Percentiles rank a stretch among this genome's conserved stretches.
These are phyloP conservation scores for Plasmopara viticola DNA, from an alignment of 352 stramenopile species.

Conservation along the genomic window DNA sequence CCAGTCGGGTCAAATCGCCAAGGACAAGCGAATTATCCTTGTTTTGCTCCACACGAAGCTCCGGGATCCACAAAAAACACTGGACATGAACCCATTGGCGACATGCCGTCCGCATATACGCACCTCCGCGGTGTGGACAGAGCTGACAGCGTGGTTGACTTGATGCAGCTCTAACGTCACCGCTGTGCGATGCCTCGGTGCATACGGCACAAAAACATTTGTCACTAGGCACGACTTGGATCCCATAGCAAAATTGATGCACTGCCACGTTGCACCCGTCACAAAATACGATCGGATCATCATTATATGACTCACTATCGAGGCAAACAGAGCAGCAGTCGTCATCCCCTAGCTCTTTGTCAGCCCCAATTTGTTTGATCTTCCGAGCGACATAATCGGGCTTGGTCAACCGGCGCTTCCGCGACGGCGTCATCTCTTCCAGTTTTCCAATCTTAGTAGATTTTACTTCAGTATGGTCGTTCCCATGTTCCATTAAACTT, in stretches of 20 bases:
- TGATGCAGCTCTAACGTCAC: background rate
- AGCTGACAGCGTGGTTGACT: slow-evolving; percentile 35
- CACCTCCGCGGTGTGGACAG: slow-evolving; percentile 56
- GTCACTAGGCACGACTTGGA: slow-evolving; percentile 49
- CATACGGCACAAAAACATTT: slow-evolving; percentile 85
- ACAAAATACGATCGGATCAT: slow-evolving; percentile 88
- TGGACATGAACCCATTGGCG: slow-evolving; percentile 77
- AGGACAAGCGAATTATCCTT: slow-evolving; percentile 33
- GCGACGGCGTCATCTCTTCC: background rate
- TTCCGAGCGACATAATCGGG: background rate
- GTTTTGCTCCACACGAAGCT: slow-evolving; percentile 46
- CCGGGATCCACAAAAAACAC: slow-evolving; percentile 83
- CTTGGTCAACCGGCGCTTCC: background rate
- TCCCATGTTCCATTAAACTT: slow-evolving; percentile 8
- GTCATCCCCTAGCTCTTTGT: slow-evolving; percentile 27
- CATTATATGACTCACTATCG: slow-evolving; percentile 76
- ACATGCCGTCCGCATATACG: slow-evolving; percentile 57
- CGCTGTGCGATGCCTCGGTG: slow-evolving; percentile 3
- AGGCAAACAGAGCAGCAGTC: slow-evolving; percentile 69
- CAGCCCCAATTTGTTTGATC: slow-evolving; percentile 4
- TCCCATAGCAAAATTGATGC: slow-evolving; percentile 88
- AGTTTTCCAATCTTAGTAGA: slow-evolving; percentile 1
- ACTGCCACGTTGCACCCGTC: slow-evolving; percentile 83
- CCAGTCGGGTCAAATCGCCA: slow-evolving; percentile 38
- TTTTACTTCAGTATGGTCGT: background rate